Evolutionary conservation across 2,329 filamentous ascomycete genomes (phyloP).

Genomic region (Pyrenochaeta sp.): DNA sequence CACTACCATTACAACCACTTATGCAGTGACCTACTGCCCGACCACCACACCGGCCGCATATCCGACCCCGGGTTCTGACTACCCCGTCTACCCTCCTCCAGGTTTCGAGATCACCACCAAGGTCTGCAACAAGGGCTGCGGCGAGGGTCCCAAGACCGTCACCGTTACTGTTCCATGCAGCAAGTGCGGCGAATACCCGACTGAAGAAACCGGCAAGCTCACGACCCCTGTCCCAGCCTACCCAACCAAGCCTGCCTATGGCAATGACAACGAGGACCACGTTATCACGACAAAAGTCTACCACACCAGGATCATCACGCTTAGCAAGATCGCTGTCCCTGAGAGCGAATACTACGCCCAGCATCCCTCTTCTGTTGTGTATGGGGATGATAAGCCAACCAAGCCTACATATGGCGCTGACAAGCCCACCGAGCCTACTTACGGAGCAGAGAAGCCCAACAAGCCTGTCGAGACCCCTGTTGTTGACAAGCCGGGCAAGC

Average conservation of each 20-base stretch:
- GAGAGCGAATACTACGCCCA: slow-evolving; percentile 16
- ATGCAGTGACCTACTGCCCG: slow-evolving; percentile 32
- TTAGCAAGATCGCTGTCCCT: slow-evolving; percentile 25
- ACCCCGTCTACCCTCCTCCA: slow-evolving; percentile 20
- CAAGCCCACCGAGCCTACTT: not conserved
- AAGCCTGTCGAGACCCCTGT: not conserved
- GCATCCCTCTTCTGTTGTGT: slow-evolving; percentile 6
- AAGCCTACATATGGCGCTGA: not conserved
- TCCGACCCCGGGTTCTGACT: slow-evolving; percentile 1
- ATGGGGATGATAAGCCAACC: slow-evolving; percentile 7
- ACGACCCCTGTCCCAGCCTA: not conserved
- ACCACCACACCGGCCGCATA: slow-evolving; percentile 9
- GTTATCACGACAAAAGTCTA: slow-evolving; percentile 13
- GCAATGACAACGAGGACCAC: slow-evolving; percentile 1
- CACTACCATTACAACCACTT: slow-evolving; percentile 39
- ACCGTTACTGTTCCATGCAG: slow-evolving; percentile 33
- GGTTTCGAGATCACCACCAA: slow-evolving; percentile 41
- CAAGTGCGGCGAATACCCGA: slow-evolving; percentile 15
- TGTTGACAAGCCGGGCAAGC: not conserved
- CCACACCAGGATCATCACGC: slow-evolving; percentile 26
- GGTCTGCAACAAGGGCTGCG: slow-evolving; percentile 36
- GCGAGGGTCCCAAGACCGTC: slow-evolving; percentile 32
- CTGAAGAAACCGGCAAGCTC: not conserved
- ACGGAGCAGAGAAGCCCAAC: not conserved
- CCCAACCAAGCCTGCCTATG: slow-evolving; percentile 8